These are phyloP conservation scores for Phytopythium sindhum DNA, from an alignment of 352 stramenopile genomes.

Conservation along the genomic window DNA sequence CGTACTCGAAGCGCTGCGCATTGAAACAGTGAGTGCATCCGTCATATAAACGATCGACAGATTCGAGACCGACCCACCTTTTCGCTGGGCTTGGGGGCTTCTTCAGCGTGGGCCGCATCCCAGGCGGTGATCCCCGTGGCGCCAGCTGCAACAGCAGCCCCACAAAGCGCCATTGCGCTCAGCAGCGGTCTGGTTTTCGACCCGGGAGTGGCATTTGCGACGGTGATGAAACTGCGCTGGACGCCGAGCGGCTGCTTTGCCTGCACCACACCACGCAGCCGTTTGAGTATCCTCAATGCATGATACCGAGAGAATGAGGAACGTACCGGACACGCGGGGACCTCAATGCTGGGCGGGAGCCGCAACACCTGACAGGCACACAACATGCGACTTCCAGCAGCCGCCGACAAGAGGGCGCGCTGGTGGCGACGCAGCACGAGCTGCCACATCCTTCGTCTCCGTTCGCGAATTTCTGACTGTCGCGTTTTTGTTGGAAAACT, in stretches of 20 bases:
- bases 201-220: not conserved
- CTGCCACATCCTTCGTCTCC: not conserved
- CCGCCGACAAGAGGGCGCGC: not conserved
- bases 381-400: not conserved
- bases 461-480: not conserved
- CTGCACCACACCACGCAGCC: not conserved
- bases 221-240: not conserved
- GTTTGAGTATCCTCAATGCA: not conserved
- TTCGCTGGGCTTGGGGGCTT: constrained; percentile 18
- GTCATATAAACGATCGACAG: not conserved
- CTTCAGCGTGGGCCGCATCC: constrained; percentile 16
- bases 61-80: constrained; percentile 20
- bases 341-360: not conserved
- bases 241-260: not conserved
- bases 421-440: constrained; percentile 1
- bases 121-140: constrained; percentile 5
- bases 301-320: not conserved
- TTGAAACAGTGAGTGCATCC: constrained; percentile 2
- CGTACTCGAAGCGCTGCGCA: constrained; percentile 56
- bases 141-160: constrained; percentile 15
- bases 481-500: too few relatives aligned
- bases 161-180: constrained; percentile 10
- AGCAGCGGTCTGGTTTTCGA: not conserved
- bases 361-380: not conserved
- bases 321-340: not conserved